Percentiles rank a stretch among this genome's conserved stretches.
These are phyloP conservation scores for Trichoderma pleuroti DNA, from an alignment of 2,329 filamentous ascomycete genomes.

Conservation along the genomic window DNA sequence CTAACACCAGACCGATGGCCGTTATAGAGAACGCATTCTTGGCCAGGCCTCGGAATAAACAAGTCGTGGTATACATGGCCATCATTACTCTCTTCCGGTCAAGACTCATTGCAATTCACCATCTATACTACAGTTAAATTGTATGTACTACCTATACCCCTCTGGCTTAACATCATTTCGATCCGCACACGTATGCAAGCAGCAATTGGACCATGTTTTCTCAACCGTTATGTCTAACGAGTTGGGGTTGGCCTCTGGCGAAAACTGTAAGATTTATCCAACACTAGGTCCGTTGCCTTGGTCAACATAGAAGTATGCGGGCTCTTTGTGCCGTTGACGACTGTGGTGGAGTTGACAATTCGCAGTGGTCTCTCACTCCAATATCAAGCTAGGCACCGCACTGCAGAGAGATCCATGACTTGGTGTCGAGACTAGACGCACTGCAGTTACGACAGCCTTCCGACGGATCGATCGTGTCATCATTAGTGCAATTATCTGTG, in stretches of 20 bases:
- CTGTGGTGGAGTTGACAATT: no score
- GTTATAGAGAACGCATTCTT: background rate
- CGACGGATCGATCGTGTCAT: no score
- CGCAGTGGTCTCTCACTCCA: no score
- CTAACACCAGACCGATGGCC: background rate
- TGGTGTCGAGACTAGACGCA: no score
- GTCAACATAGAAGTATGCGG: no score
- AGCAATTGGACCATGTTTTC: background rate
- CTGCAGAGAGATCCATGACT: no score
- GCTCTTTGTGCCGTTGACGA: no score
- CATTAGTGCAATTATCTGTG: no score
- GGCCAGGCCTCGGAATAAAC: background rate
- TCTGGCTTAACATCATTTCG: background rate
- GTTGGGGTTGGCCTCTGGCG: background rate
- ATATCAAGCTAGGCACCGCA: no score
- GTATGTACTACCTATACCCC: background rate
- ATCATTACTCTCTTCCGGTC: background rate
- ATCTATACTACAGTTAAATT: background rate
- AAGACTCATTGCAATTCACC: background rate
- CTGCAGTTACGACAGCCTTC: no score
- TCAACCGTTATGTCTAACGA: background rate
- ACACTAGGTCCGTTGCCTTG: background rate
- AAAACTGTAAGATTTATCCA: background rate
- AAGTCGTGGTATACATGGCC: background rate
- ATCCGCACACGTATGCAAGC: background rate